Evolutionary conservation across 2,329 filamentous ascomycete species (phyloP).

Genomic region (Bipolaris bicolor): DNA sequence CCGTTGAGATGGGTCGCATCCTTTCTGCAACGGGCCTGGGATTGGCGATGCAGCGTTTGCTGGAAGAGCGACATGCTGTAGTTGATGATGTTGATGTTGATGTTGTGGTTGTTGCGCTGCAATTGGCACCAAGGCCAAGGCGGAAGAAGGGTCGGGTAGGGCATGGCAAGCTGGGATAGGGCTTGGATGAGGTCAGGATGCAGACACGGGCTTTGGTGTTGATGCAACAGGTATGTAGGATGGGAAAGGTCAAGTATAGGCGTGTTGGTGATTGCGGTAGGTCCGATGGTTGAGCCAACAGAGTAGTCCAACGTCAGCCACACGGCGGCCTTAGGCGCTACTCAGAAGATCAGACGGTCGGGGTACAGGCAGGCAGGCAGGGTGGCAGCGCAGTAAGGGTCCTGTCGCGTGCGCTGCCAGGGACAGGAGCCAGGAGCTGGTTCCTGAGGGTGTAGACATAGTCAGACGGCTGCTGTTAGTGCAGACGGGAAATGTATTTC

Average conservation of each 20-base stretch:
- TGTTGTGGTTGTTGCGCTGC: conserved; percentile 1
- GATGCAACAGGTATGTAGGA: conserved; percentile 16
- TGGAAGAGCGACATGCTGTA: conserved; percentile 21
- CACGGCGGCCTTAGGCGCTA: conserved; percentile 9
- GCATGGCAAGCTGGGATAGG: background rate
- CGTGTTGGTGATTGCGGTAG: conserved; percentile 10
- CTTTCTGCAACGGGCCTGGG: background rate
- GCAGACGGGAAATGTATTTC: too few relatives aligned
- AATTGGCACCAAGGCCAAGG: background rate
- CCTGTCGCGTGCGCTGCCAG: conserved; percentile 32
- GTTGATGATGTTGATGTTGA: conserved; percentile 1
- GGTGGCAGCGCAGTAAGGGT: background rate
- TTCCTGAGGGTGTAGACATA: background rate
- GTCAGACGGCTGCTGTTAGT: background rate
- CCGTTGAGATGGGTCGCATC: conserved; percentile 4
- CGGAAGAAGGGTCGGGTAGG: too few relatives aligned
- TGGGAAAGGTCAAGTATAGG: conserved; percentile 4
- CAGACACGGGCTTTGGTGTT: background rate
- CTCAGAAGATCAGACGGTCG: conserved; percentile 18
- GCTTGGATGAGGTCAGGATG: conserved; percentile 8
- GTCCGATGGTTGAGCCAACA: conserved; percentile 4
- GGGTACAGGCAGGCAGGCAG: background rate
- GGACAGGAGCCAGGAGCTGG: conserved; percentile 13
- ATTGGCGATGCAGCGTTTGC: conserved; percentile 14
- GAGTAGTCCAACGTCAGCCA: conserved; percentile 40